A percentile compares a stretch with the other conserved stretches of the same genome.
Conservation (phyloP, 2,329 filamentous ascomycete genomes). For the Hymenoscyphus linearis region DNA sequence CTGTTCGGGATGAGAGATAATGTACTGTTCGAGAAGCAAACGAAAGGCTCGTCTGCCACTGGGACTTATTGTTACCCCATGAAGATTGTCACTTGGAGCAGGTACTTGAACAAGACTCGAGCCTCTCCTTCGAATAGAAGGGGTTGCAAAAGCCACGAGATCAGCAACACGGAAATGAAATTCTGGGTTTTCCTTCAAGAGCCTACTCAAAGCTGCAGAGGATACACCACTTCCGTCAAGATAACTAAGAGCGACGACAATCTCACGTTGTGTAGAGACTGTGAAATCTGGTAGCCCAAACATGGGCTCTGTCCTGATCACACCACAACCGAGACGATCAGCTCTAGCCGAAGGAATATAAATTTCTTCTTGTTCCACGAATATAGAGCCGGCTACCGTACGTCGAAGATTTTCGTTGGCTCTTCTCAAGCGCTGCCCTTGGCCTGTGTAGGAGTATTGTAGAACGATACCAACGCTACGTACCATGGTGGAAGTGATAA, state of each 20-base stretch:
- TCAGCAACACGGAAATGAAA: constrained; percentile 19
- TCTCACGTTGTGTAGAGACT: constrained; percentile 16
- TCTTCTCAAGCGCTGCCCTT: constrained; percentile 8
- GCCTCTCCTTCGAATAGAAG: constrained; percentile 9
- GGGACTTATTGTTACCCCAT: constrained; percentile 19
- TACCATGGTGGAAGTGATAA: constrained; percentile 26
- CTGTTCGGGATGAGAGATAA: constrained; percentile 8
- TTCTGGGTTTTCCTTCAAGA: constrained; percentile 15
- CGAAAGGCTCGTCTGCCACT: constrained; percentile 18
- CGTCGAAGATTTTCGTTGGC: background rate
- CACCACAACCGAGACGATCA: constrained; percentile 20
- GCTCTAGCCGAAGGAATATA: constrained; percentile 17
- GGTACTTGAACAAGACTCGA: constrained; percentile 21
- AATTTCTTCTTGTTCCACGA: constrained; percentile 19
- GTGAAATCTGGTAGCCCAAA: constrained; percentile 18
- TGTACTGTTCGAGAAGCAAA: constrained; percentile 13
- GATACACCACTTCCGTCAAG: constrained; percentile 17
- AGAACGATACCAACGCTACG: constrained; percentile 25
- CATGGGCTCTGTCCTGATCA: constrained; percentile 12
- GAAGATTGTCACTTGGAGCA: constrained; percentile 23
- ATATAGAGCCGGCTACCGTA: constrained; percentile 5
- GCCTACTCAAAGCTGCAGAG: constrained; percentile 8
- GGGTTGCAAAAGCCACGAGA: constrained; percentile 18
- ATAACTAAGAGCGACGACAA: constrained; percentile 15
- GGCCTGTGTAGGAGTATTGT: constrained; percentile 22